phyloP scores from a whole-genome alignment of 208 protist species.

The Leishmania major region DNA sequence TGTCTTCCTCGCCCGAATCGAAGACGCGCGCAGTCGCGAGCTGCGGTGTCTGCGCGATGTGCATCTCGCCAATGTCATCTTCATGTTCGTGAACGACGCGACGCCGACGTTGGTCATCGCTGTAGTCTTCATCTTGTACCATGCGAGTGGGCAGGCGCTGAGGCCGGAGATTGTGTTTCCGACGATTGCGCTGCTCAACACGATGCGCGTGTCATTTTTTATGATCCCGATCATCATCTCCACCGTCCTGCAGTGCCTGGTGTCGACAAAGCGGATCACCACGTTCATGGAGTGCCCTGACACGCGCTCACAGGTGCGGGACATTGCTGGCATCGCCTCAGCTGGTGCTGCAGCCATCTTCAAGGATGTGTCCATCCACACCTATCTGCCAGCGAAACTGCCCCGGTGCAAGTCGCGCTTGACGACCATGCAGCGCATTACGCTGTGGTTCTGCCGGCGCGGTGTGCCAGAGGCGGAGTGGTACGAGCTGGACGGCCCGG shows the following conservation, averaged over 20 bases:
- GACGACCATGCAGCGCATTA: slow-evolving; percentile 15
- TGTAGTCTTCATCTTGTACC: slow-evolving; percentile 60
- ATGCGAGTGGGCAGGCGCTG: slow-evolving; percentile 56
- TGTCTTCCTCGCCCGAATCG: slow-evolving; percentile 46
- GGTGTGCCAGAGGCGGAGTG: slow-evolving; percentile 34
- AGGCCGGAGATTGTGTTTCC: slow-evolving; percentile 88
- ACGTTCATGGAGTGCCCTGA: slow-evolving; percentile 67
- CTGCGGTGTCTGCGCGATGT: slow-evolving; percentile 44
- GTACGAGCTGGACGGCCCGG: slow-evolving; percentile 8
- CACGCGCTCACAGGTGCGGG: slow-evolving; percentile 10
- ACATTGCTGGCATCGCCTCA: slow-evolving; percentile 22
- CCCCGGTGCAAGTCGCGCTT: slow-evolving; percentile 25
- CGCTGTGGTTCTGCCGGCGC: slow-evolving; percentile 27
- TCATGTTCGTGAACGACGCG: slow-evolving; percentile 64
- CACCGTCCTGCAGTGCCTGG: slow-evolving; percentile 60
- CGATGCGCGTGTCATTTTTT: slow-evolving; percentile 90
- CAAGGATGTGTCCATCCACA: slow-evolving; percentile 29
- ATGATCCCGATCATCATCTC: slow-evolving; percentile 85
- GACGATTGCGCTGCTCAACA: slow-evolving; percentile 86
- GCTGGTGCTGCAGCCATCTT: slow-evolving; percentile 30
- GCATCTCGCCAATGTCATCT: slow-evolving; percentile 37
- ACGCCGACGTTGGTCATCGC: slow-evolving; percentile 68
- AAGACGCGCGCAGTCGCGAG: slow-evolving; percentile 52
- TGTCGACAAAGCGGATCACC: slow-evolving; percentile 70
- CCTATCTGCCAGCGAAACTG: slow-evolving; percentile 30